phyloP scores from a whole-genome alignment of 345 rosid species.

The Citrus mangshanensis region DNA sequence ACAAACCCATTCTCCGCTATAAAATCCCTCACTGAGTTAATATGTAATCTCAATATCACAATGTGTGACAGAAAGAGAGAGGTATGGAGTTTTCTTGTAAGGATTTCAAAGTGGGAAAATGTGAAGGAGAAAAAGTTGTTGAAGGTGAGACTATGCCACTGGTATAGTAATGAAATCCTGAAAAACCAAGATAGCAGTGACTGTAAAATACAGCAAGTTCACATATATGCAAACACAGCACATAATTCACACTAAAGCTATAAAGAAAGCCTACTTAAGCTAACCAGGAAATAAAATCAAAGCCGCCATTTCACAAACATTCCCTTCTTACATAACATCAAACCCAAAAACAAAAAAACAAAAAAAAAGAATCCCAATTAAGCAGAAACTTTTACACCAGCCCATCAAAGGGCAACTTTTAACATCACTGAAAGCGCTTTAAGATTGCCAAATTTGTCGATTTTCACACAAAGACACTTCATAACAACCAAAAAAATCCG shows the following conservation, averaged over 20 bases:
- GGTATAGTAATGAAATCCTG: conserved; percentile 9
- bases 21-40: not conserved
- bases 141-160: conserved; percentile 59
- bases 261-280: not conserved
- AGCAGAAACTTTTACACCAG: no score
- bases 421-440: not conserved
- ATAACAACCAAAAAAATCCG: not conserved
- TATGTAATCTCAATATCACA: no score
- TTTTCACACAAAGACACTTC: no score
- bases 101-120: conserved; percentile 55
- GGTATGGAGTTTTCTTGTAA: conserved; percentile 35
- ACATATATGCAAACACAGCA: not conserved
- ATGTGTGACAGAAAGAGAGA: not conserved
- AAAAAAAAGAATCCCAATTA: no score
- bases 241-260: not conserved
- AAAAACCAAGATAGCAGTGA: not conserved
- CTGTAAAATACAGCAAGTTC: not conserved
- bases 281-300: not conserved
- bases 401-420: not conserved
- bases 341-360: no score
- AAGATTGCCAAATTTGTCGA: no score
- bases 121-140: conserved; percentile 59
- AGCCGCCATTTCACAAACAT: no score
- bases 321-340: no score
- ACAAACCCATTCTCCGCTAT: conserved; percentile 4